Conservation (phyloP, 73 alveolate genomes). For the Paramecium tetraurelia region DNA sequence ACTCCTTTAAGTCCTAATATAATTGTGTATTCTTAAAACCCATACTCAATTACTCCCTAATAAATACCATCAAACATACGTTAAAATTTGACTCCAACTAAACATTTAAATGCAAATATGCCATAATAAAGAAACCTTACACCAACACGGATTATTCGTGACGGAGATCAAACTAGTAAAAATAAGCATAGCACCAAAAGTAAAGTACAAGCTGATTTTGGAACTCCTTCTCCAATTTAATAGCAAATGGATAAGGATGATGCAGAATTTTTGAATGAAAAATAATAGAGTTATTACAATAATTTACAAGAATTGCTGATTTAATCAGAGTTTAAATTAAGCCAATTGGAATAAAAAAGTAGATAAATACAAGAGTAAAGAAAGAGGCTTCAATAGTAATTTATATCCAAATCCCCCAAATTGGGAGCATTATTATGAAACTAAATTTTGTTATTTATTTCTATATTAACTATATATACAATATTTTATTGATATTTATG, state of each 20-base stretch:
- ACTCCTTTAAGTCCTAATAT: background rate
- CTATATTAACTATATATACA: too few relatives aligned
- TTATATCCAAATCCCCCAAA: background rate
- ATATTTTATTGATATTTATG: too few relatives aligned
- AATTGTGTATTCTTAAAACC: background rate
- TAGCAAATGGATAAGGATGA: background rate
- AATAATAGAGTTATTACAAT: background rate
- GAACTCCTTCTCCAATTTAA: background rate
- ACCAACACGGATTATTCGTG: background rate
- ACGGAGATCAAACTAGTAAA: background rate
- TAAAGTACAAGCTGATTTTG: background rate
- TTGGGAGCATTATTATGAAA: background rate
- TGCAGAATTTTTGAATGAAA: background rate
- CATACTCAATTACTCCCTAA: background rate
- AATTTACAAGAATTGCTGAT: background rate
- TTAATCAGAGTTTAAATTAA: background rate
- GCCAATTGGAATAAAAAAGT: background rate
- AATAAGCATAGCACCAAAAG: background rate
- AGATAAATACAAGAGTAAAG: background rate
- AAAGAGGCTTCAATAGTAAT: background rate
- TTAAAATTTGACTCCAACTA: background rate
- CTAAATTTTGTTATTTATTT: background rate
- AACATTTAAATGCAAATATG: background rate
- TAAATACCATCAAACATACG: background rate
- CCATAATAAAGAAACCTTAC: background rate